phyloP scores from a whole-genome alignment of 2,329 filamentous ascomycete species.

The Pseudocercospora crystallina region DNA sequence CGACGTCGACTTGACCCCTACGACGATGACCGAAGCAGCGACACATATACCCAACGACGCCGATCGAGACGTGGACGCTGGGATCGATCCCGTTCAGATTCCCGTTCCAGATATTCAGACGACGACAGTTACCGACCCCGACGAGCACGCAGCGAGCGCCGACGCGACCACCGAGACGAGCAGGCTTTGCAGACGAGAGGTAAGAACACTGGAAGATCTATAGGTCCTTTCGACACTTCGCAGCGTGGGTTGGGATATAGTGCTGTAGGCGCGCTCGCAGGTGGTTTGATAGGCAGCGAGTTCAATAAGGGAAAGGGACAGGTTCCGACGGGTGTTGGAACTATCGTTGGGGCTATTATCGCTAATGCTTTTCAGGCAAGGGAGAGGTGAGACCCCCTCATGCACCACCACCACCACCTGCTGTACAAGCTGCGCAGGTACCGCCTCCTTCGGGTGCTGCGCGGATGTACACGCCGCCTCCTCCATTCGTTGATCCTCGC shows the following conservation, averaged over 20 bases:
- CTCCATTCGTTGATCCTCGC: constrained; percentile 3
- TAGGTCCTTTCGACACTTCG: constrained; percentile 28
- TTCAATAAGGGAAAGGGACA: constrained; percentile 23
- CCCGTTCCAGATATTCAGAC: constrained; percentile 15
- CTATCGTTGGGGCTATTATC: constrained; percentile 29
- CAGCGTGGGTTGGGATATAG: constrained; percentile 29
- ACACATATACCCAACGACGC: constrained; percentile 7
- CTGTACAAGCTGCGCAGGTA: too few relatives aligned
- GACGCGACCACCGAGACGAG: constrained; percentile 9
- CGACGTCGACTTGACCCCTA: constrained; percentile 18
- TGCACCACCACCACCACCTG: neutral
- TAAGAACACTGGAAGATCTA: constrained; percentile 26
- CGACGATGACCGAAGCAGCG: constrained; percentile 14
- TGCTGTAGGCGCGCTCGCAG: constrained; percentile 32
- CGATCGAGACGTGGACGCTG: constrained; percentile 9
- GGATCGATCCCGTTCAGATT: constrained; percentile 14
- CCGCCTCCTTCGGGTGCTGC: too few relatives aligned
- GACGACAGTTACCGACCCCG: constrained; percentile 19
- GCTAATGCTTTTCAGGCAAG: constrained; percentile 34
- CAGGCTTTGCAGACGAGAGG: constrained; percentile 18
- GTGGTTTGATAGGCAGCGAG: constrained; percentile 30
- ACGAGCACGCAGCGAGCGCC: constrained; percentile 20
- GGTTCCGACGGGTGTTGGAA: constrained; percentile 27
- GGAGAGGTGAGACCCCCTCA: constrained; percentile 28
- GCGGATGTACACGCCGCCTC: neutral